Evolutionary conservation across 1,284 basidiomycete species (phyloP).

Genomic region (Rhizoctonia solani): DNA sequence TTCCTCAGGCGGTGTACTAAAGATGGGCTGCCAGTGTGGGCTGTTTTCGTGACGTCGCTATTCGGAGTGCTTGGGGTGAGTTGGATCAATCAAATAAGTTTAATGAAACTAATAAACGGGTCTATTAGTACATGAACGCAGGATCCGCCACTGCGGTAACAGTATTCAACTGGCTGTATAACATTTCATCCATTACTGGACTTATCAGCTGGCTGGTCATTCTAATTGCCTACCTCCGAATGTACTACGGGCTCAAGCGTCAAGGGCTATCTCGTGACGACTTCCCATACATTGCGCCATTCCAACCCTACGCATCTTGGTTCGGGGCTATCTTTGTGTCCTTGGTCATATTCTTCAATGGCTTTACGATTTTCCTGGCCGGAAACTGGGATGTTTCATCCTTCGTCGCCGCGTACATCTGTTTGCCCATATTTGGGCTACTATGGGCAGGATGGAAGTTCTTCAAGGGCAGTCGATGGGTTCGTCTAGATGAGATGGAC

Average conservation of each 20-base stretch:
- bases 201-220: constrained; percentile 63
- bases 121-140: constrained; percentile 46
- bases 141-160: constrained; percentile 35
- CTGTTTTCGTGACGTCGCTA: constrained; percentile 37
- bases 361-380: constrained; percentile 48
- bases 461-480: constrained; percentile 47
- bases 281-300: constrained; percentile 51
- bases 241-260: constrained; percentile 53
- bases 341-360: constrained; percentile 38
- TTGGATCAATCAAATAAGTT: background rate
- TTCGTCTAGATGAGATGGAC: constrained; percentile 50
- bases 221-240: constrained; percentile 44
- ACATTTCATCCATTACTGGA: constrained; percentile 69
- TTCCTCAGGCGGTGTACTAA: constrained; percentile 59
- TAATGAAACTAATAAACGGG: background rate
- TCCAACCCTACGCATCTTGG: constrained; percentile 46
- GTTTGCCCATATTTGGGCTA: constrained; percentile 48
- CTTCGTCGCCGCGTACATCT: constrained; percentile 47
- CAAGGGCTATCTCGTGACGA: constrained; percentile 50
- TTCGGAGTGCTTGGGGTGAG: constrained; percentile 52
- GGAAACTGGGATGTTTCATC: constrained; percentile 45
- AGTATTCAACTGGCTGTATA: constrained; percentile 56
- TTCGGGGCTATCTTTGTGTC: constrained; percentile 38
- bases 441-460: constrained; percentile 52
- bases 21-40: constrained; percentile 63